Evolutionary conservation across 495 filamentous ascomycete species (phyloP), one percentile per base, ranked within the genome.

Genomic region (Daldinia loculata): DNA sequence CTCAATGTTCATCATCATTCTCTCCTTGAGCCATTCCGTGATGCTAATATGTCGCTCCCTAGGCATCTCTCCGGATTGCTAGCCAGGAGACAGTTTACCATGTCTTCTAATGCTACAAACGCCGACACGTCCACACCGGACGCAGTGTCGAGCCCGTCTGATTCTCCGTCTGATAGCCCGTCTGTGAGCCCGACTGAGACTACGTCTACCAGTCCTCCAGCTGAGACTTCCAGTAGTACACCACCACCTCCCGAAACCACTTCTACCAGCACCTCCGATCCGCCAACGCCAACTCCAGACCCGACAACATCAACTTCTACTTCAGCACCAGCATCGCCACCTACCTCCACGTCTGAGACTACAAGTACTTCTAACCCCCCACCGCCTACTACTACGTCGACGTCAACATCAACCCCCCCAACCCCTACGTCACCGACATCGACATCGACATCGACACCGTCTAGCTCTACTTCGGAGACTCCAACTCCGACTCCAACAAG

Each of bases 91-190:
- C 70, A 74, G 36, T 82, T 84, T 76, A 76, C 75, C 68, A 86
- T 86, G 84, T 79, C 82, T 56, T 71, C 71, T 39, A 84, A 82
- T 69, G 73, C 64, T 66, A 82, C 81, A 72, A 81, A 74, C 79
- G 77, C 79, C 74, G 66, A 66, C 43, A 59, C 63, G 56, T 68
- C 75, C 65, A 39, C 51, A 63, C 61, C 72, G 63, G 63, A 65
- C 12, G 43, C 74, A 9, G 53, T 36, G 17, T 72, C 82, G 29
- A 74, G 66, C n/a, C 63, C 81, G 56, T 51, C 77, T 6, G 52
- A 36, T 36, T 14, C 12, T 36, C 34, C 34, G 34, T 36, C 34
- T 12, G 11, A 36, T 36, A 74, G 66, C 19, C 63, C 81, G 61
- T 51, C 77, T 6, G 52, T 76, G 19, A 56, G 81, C 19, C 61